Percentiles rank a stretch among this genome's conserved stretches.
Conservation (phyloP, 768 basidiomycete genomes). For the Xerocomellus chrysenteron region DNA sequence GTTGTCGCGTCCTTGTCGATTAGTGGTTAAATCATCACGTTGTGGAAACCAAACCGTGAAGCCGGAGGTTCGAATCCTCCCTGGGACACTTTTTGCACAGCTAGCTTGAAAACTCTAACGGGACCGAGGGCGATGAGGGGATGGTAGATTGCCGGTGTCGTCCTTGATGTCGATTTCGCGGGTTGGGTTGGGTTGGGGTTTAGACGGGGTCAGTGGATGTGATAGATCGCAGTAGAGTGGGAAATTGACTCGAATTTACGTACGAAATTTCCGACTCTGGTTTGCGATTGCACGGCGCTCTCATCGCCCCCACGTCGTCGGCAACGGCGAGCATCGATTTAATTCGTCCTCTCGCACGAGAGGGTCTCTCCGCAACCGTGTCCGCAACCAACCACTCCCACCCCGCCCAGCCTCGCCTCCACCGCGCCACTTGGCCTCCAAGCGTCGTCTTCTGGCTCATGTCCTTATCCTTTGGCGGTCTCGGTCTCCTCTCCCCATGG, state of each 20-base stretch:
- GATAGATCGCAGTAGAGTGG: not conserved
- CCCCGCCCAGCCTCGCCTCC: conserved; percentile 31
- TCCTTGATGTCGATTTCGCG: no score
- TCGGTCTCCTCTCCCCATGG: conserved; percentile 60
- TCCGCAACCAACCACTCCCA: conserved; percentile 33
- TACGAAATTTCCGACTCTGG: conserved; percentile 29
- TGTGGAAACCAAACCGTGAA: conserved; percentile 39
- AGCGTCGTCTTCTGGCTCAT: conserved; percentile 55
- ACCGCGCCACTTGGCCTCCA: conserved; percentile 32
- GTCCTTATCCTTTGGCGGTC: conserved; percentile 62
- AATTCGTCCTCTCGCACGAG: conserved; percentile 6
- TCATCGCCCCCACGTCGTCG: conserved; percentile 12
- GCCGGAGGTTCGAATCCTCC: conserved; percentile 43
- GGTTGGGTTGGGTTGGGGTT: no score
- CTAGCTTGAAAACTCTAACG: not conserved
- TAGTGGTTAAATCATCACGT: conserved; percentile 47
- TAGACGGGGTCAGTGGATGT: no score
- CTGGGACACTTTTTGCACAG: conserved; percentile 20
- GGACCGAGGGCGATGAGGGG: not conserved
- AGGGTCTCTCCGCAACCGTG: conserved; percentile 40
- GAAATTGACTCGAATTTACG: conserved; percentile 21
- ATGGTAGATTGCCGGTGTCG: no score
- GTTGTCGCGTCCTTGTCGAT: conserved; percentile 37
- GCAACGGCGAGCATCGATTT: conserved; percentile 12
- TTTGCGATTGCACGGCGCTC: conserved; percentile 15